phyloP scores from a whole-genome alignment of 2,329 filamentous ascomycete genomes.

The Alternaria viburni region DNA sequence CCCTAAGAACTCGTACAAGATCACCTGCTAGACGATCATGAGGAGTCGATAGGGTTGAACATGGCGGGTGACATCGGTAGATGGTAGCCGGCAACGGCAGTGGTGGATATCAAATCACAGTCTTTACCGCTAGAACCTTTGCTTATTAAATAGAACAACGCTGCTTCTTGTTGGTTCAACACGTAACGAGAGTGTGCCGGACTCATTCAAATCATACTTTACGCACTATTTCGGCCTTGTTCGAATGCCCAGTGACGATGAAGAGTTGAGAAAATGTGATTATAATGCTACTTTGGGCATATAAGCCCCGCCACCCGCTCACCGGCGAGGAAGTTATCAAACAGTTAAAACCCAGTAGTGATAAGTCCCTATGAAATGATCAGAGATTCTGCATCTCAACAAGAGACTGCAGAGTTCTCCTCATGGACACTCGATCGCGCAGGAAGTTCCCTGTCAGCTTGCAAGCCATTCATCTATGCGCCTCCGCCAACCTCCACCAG shows the following conservation, averaged over 20 bases:
- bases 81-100: not conserved
- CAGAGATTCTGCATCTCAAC: not conserved
- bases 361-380: not conserved
- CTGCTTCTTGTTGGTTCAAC: not conserved
- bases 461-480: not conserved
- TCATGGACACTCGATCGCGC: not conserved
- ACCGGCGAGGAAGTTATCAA: not conserved
- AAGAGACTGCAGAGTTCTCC: not conserved
- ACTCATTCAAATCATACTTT: not conserved
- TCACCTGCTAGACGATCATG: not conserved
- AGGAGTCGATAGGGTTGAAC: not conserved
- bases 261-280: not conserved
- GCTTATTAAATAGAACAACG: not conserved
- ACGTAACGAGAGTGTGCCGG: not conserved
- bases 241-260: not conserved
- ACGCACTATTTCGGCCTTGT: too few relatives aligned
- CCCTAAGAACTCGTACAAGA: not conserved
- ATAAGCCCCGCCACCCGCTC: not conserved
- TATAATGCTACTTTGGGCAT: not conserved
- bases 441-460: not conserved
- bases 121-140: not conserved
- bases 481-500: slow-evolving; percentile 50
- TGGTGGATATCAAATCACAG: not conserved
- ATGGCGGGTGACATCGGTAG: not conserved
- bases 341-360: not conserved